These are phyloP conservation scores for Scytalidium sp. DNA, from an alignment of 2,329 filamentous ascomycete genomes.

Conservation along the genomic window DNA sequence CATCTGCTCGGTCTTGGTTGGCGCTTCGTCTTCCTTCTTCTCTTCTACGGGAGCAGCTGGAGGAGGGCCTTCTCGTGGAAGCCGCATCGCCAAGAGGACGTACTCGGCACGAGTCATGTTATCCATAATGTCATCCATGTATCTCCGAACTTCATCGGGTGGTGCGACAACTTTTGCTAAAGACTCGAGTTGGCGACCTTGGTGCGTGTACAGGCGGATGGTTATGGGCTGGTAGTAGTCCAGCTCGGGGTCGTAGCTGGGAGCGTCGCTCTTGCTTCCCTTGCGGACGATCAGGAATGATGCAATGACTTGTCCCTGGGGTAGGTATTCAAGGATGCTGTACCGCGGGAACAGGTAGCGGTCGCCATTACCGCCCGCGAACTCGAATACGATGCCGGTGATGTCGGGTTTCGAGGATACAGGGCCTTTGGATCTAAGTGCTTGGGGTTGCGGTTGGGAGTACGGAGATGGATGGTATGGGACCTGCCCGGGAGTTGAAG, in stretches of 20 bases:
- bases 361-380: slow-evolving; percentile 65
- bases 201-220: slow-evolving; percentile 53
- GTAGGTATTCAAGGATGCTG: slow-evolving; percentile 69
- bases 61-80: slow-evolving; percentile 44
- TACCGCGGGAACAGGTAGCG: slow-evolving; percentile 77
- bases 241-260: slow-evolving; percentile 57
- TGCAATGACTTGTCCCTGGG: slow-evolving; percentile 60
- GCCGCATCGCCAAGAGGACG: slow-evolving; percentile 62
- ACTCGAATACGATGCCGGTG: slow-evolving; percentile 67
- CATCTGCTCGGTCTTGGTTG: slow-evolving; percentile 9
- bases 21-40: slow-evolving; percentile 14
- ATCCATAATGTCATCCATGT: slow-evolving; percentile 70
- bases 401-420: slow-evolving; percentile 57
- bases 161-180: slow-evolving; percentile 60
- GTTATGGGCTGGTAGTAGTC: slow-evolving; percentile 78
- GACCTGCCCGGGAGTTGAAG: slow-evolving; percentile 10
- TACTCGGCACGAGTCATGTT: slow-evolving; percentile 68
- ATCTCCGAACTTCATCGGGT: slow-evolving; percentile 58
- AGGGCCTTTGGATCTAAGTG: slow-evolving; percentile 58
- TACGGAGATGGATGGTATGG: slow-evolving; percentile 11
- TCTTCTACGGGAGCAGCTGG: background rate
- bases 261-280: slow-evolving; percentile 60
- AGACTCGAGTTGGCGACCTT: slow-evolving; percentile 57
- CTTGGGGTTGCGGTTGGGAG: slow-evolving; percentile 41
- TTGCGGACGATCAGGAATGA: slow-evolving; percentile 77